These are phyloP conservation scores for Teunomyces tritomae DNA, from an alignment of 805 yeast species.

Conservation along the genomic window DNA sequence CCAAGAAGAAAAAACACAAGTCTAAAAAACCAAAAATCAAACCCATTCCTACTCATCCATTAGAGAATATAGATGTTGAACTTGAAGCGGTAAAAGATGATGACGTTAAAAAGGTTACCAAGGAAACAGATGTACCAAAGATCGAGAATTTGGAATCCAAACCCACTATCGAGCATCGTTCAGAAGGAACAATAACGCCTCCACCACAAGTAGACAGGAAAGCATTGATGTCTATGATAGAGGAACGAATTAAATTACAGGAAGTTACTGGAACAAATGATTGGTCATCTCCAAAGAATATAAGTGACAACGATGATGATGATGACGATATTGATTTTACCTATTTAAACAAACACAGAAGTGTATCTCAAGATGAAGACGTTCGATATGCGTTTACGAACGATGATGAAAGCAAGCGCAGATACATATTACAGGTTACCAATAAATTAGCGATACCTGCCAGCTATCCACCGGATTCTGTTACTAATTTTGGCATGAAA, in stretches of 20 bases:
- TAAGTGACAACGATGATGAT: constrained; percentile 9
- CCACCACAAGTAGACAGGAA: constrained; percentile 8
- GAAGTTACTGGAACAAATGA: not conserved
- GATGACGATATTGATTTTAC: constrained; percentile 13
- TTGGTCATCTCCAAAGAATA: not conserved
- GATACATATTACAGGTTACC: constrained; percentile 26
- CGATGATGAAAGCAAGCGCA: constrained; percentile 25
- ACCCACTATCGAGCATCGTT: not conserved
- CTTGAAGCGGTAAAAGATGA: not conserved
- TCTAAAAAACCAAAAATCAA: constrained; percentile 5
- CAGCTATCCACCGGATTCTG: constrained; percentile 2
- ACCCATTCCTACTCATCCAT: constrained; percentile 2
- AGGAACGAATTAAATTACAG: not conserved
- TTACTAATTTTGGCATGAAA: constrained; percentile 17
- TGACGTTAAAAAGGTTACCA: not conserved
- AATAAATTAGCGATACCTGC: constrained; percentile 23
- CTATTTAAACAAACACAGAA: not conserved
- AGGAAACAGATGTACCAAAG: not conserved
- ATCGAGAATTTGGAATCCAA: not conserved
- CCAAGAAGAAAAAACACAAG: constrained; percentile 9
- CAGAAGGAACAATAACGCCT: constrained; percentile 6
- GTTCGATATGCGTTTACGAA: constrained; percentile 20
- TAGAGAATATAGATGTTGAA: not conserved
- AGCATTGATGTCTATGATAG: not conserved
- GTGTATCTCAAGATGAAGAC: not conserved